A percentile compares a stretch with the other conserved stretches of the same genome.
phyloP scores from a whole-genome alignment of 306 rosid genomes.

The Astragalus glycyphyllos region DNA sequence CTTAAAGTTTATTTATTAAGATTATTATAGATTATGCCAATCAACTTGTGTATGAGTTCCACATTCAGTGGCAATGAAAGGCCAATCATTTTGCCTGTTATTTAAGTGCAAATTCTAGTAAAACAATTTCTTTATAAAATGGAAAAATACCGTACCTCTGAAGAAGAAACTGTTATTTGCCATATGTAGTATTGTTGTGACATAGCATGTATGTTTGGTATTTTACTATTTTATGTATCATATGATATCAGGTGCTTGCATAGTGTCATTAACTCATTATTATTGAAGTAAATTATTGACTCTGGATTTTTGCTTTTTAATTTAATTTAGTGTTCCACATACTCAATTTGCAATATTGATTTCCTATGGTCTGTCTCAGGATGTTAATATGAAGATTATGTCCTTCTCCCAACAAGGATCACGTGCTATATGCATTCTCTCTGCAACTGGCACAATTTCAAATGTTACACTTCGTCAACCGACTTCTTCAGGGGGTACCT shows the following conservation, averaged over 20 bases:
- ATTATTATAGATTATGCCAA: constrained; percentile 18
- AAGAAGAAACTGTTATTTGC: not conserved
- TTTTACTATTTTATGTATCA: constrained; percentile 8
- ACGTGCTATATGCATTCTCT: constrained; percentile 68
- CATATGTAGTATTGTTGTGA: not conserved
- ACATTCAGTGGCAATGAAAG: constrained; percentile 5
- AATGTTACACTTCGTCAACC: constrained; percentile 78
- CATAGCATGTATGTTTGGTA: not conserved
- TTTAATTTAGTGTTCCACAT: constrained; percentile 24
- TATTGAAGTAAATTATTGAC: not conserved
- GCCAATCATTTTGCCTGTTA: not conserved
- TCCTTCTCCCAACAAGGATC: constrained; percentile 74
- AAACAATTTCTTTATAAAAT: not conserved
- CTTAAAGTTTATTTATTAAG: constrained; percentile 2
- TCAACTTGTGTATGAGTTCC: constrained; percentile 25
- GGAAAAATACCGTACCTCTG: not conserved
- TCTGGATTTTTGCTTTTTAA: not conserved
- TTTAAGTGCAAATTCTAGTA: not conserved
- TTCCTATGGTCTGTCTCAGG: constrained; percentile 50
- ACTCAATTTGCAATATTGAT: constrained; percentile 30
- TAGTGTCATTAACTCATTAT: not conserved
- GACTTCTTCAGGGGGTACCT: constrained; percentile 68
- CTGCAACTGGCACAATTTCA: constrained; percentile 73
- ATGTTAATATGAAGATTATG: constrained; percentile 70
- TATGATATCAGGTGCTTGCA: not conserved